Base-by-base conservation (phyloP, 2,329 filamentous ascomycete genomes). In the Ophiostoma novo-ulmi region DNA sequence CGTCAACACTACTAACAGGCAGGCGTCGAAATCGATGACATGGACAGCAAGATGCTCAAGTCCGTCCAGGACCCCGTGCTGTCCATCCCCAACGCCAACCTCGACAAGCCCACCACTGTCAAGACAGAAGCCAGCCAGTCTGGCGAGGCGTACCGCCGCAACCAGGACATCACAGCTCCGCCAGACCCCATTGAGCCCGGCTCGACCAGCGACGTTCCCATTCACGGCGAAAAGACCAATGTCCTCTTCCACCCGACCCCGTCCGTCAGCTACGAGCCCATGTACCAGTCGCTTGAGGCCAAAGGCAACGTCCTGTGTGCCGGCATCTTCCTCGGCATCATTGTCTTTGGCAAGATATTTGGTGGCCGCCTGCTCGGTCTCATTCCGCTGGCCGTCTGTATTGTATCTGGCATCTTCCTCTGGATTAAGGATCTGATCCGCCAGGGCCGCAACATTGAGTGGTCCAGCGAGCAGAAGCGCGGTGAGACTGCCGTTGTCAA, bases 181-280 rank as follows among this genome's bases (percentile, higher is more conserved):
- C 94, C 94, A 1, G 94, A 96, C 74, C 94, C 94, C 0, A 84
- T 97, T 26, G 89, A 89, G 20, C 85, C 89, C 71, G 92, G 93
- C 35, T 88, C 90, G 44, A 98, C 94, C 0, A 94, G 92, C 36
- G 95, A 98, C 79, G 93, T 98, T 1, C 95, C 95, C 3, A 97
- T 98, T 71, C 91, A 94, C 77, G 94, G 94, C 76, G 94, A 98
- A 78, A 97, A 95, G 85, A 98, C 95, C 3, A 97, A 97, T 73
- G 89, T 98, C 22, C 85, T 97, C 39, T 98, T 98, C 80, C 94
- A 97, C 79, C 94, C 95, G 20, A 98, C 94, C 0, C 94, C 94
- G 0, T 91, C 91, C 0, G 87, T 97, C 74, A 93, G 90, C 81
- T 97, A 93, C 77, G 92, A 97, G 79, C 93, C 94, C 5, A 97